Evolutionary conservation across 305 asterid species (phyloP), one percentile per base, ranked within the genome.

Genomic region (Stenogyne calaminthoides): DNA sequence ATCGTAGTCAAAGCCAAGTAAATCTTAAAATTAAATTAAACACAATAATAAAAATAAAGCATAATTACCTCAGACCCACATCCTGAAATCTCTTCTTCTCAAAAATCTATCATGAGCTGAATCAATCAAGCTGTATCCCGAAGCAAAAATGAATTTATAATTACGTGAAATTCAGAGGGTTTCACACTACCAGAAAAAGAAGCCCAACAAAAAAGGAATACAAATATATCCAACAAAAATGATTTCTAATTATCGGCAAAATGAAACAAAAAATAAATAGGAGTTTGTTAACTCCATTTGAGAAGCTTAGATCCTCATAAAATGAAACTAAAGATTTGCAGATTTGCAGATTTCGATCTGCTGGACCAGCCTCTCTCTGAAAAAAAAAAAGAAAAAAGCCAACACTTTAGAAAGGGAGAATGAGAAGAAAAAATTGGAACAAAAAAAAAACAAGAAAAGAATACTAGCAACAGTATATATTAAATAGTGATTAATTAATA

Each of bases 31-130:
- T 0, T 0, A 32, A 32, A 32, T 0, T 25, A 64, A 58, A 64
- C 0, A 4, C 52, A 36, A 47, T 34, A 19, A 9, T 20, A 39
- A 46, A 76, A 39, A 9, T 9, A 40, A 29, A 47, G 58, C 3
- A 64, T 8, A 73, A 81, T 82, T 87, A 91, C 96, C 95, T 91
- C 84, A 91, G 80, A 84, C 88, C 92, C 95, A 88, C 95, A 86
- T 86, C 96, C 86, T 82, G 89, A 78, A 80, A 81, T 63, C 78
- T 57, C 82, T 78, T 68, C 59, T 77, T 69, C 77, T 80, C 78
- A 81, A 77, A 80, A 85, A 77, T 74, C 88, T 77, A 64, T 69
- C 75, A 78, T 77, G 76, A 80, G 78, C 78, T 72, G 85, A 85
- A 80, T 83, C 83, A 88, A 32, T 80, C 77, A 71, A 80, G 76